phyloP scores from a whole-genome alignment of 1,139 yeast genomes.

The Geotrichum aggregatum region DNA sequence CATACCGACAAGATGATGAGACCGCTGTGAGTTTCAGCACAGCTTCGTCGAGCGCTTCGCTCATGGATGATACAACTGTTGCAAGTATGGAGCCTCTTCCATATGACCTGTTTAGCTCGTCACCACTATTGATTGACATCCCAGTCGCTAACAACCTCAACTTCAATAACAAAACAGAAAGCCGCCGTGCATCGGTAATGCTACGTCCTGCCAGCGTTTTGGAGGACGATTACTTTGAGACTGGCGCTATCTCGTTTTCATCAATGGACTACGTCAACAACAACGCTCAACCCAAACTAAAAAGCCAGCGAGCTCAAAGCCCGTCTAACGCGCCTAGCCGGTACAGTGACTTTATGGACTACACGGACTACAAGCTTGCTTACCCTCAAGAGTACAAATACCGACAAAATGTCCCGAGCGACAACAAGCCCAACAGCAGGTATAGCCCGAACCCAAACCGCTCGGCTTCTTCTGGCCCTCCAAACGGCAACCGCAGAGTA shows the following conservation, averaged over 20 bases:
- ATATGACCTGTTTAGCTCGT: constrained; percentile 1
- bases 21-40: neutral
- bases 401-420: neutral
- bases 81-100: constrained; percentile 10
- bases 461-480: neutral
- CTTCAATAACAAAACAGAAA: neutral
- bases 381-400: constrained; percentile 8
- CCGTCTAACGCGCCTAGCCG: neutral
- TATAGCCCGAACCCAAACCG: neutral
- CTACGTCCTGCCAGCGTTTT: neutral
- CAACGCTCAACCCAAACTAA: no score
- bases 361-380: constrained; percentile 6
- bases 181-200: constrained; percentile 3
- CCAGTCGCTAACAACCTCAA: neutral
- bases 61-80: constrained; percentile 7
- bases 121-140: neutral
- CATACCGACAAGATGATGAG: constrained; percentile 11
- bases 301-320: neutral
- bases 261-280: neutral
- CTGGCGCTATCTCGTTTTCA: neutral
- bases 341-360: constrained; percentile 5
- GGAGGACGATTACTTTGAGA: neutral
- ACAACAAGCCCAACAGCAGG: neutral
- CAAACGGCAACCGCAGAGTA: neutral
- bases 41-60: constrained; percentile 8